Conservation (phyloP, 2,329 filamentous ascomycete genomes). For the Ophiostoma quercus region DNA sequence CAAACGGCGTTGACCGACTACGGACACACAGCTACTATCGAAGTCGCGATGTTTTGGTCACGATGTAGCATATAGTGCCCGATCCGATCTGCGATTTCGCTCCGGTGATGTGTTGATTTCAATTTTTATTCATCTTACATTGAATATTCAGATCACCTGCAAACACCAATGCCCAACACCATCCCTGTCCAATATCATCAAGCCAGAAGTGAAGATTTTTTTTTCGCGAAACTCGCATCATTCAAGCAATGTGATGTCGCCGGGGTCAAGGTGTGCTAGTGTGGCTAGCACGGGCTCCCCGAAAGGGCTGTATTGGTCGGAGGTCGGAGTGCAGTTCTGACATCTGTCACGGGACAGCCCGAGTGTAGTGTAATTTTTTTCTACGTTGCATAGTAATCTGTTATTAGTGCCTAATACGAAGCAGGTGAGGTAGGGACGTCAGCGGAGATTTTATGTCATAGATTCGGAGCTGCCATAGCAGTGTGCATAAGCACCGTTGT, state of each 20-base stretch:
- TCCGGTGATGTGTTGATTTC: background rate
- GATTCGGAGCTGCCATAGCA: background rate
- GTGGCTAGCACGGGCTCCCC: background rate
- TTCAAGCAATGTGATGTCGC: background rate
- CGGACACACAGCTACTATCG: background rate
- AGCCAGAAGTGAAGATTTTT: background rate
- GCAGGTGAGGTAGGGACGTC: background rate
- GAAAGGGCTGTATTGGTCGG: conserved; percentile 3
- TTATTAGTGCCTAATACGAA: background rate
- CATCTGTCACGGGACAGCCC: conserved; percentile 10
- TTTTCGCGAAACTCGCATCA: background rate
- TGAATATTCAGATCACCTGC: background rate
- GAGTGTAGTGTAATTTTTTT: background rate
- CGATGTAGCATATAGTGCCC: background rate
- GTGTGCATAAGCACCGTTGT: background rate
- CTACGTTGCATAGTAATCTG: background rate
- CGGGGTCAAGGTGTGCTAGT: background rate
- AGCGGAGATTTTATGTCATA: background rate
- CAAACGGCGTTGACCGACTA: background rate
- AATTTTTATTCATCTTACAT: background rate
- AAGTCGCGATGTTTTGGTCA: background rate
- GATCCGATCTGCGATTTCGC: background rate
- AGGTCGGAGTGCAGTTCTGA: background rate
- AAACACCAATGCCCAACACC: background rate
- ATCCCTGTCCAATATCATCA: background rate